These are phyloP conservation scores for Macrotyloma uniflorum DNA, from an alignment of 306 rosid genomes.

Conservation along the genomic window DNA sequence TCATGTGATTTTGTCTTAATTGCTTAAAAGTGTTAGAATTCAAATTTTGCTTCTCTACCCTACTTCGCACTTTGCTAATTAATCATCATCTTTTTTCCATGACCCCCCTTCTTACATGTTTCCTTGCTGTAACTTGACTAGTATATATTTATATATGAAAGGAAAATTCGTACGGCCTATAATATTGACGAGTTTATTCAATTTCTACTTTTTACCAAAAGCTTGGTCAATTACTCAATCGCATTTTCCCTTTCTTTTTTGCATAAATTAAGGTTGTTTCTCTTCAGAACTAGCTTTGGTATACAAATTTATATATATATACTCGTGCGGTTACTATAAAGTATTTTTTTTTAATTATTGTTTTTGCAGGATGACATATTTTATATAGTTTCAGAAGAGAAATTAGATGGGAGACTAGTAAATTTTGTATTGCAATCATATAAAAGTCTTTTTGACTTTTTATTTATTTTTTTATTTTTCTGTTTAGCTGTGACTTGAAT, in stretches of 20 bases:
- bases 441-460: not conserved
- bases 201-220: slow-evolving; percentile 21
- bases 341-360: not conserved
- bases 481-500: slow-evolving; percentile 15
- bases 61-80: not conserved
- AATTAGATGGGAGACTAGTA: not conserved
- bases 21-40: not conserved
- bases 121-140: slow-evolving; percentile 32
- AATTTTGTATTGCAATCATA: not conserved
- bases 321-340: not conserved
- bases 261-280: slow-evolving; percentile 1
- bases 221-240: slow-evolving; percentile 27
- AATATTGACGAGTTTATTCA: slow-evolving; percentile 35
- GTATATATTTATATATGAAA: not conserved
- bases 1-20: not conserved
- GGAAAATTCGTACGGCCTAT: slow-evolving; percentile 26
- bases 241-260: not conserved
- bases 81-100: not conserved
- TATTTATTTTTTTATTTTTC: not conserved
- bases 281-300: slow-evolving; percentile 6
- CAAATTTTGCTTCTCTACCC: slow-evolving; percentile 27
- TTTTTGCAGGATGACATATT: not conserved
- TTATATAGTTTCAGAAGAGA: not conserved
- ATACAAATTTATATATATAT: too few relatives aligned
- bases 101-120: slow-evolving; percentile 18